A percentile compares a stretch with the other conserved stretches of the same genome.
Evolutionary conservation across 2,329 filamentous ascomycete genomes (phyloP).

Genomic region (Fusarium pilosicola): DNA sequence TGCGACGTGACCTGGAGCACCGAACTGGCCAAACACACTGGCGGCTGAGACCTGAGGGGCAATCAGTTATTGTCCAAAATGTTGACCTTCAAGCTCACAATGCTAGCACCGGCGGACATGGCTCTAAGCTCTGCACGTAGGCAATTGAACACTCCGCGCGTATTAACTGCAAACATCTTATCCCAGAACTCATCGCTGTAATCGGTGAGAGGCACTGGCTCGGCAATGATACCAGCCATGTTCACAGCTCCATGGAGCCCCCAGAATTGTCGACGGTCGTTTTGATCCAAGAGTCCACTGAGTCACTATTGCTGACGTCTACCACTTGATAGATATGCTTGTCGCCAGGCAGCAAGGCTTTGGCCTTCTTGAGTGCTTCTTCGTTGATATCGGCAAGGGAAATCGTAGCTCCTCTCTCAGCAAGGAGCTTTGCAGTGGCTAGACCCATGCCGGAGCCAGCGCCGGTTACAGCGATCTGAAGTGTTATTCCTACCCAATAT

Average conservation of each 20-base stretch:
- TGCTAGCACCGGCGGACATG: constrained; percentile 42
- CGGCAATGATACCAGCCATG: constrained; percentile 43
- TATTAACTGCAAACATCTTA: constrained; percentile 55
- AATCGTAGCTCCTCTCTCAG: constrained; percentile 32
- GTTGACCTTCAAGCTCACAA: constrained; percentile 30
- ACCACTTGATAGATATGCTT: constrained; percentile 9
- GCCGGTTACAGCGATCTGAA: constrained; percentile 31
- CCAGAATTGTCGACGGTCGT: constrained; percentile 50
- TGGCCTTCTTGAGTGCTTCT: neutral
- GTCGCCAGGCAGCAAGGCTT: neutral
- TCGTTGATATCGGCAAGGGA: constrained; percentile 34
- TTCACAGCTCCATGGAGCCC: constrained; percentile 56
- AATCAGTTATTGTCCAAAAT: constrained; percentile 50
- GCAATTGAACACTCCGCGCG: constrained; percentile 60
- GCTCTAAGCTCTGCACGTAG: constrained; percentile 58
- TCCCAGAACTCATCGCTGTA: constrained; percentile 56
- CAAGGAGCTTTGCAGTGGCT: constrained; percentile 35
- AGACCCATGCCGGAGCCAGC: constrained; percentile 37
- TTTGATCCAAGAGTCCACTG: constrained; percentile 42
- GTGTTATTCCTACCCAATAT: neutral
- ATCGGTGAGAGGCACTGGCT: constrained; percentile 42
- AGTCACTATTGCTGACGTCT: constrained; percentile 21
- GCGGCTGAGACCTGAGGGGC: constrained; percentile 34
- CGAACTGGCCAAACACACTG: constrained; percentile 48
- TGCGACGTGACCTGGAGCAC: constrained; percentile 43